Evolutionary conservation across 2,329 filamentous ascomycete genomes (phyloP).

Genomic region (Talaromyces rugulosus): DNA sequence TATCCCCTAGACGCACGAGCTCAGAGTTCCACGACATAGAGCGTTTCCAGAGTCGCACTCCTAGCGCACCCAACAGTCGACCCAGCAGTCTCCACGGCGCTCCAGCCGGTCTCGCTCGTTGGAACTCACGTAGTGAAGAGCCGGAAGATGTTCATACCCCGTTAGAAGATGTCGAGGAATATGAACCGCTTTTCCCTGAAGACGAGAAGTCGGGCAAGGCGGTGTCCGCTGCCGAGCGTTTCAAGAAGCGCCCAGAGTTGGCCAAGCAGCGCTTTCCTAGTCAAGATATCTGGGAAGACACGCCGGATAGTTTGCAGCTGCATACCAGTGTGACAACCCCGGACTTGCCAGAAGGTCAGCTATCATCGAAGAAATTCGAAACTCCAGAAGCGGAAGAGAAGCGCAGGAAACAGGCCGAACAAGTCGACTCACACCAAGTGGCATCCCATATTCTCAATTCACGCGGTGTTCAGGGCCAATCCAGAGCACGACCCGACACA

Average conservation of each 20-base stretch:
- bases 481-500: slow-evolving; percentile 47
- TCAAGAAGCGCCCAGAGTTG: slow-evolving; percentile 51
- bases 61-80: slow-evolving; percentile 56
- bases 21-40: slow-evolving; percentile 43
- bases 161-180: slow-evolving; percentile 84
- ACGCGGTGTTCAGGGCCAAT: slow-evolving; percentile 19
- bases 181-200: slow-evolving; percentile 87
- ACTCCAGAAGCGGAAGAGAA: slow-evolving; percentile 47
- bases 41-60: slow-evolving; percentile 45
- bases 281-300: slow-evolving; percentile 96
- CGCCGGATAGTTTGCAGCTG: slow-evolving; percentile 76
- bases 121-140: slow-evolving; percentile 50
- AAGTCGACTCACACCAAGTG: slow-evolving; percentile 33
- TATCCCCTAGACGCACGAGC: slow-evolving; percentile 67
- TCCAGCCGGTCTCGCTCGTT: slow-evolving; percentile 51
- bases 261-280: slow-evolving; percentile 77
- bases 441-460: slow-evolving; percentile 30
- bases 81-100: slow-evolving; percentile 60
- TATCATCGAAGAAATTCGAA: slow-evolving; percentile 39
- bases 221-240: slow-evolving; percentile 50
- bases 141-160: slow-evolving; percentile 58
- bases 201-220: slow-evolving; percentile 61
- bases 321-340: slow-evolving; percentile 79
- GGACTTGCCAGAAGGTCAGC: slow-evolving; percentile 50
- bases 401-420: slow-evolving; percentile 37